phyloP scores from a whole-genome alignment of 345 rosid species.

The Boechera retrofracta region DNA sequence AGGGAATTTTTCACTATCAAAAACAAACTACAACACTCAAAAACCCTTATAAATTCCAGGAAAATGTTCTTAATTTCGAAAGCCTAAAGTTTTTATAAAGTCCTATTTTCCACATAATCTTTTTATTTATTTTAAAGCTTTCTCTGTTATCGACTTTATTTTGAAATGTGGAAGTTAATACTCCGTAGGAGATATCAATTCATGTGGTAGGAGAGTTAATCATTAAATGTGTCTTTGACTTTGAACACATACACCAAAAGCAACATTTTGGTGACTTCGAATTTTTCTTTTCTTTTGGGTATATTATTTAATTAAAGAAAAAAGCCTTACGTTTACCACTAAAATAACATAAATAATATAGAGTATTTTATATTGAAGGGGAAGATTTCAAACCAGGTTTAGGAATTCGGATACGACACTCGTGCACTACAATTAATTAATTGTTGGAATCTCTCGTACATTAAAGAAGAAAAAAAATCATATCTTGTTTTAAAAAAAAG shows the following conservation, averaged over 20 bases:
- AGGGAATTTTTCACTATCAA: too few species aligned
- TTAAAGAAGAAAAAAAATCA: neutral
- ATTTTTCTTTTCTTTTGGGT: neutral
- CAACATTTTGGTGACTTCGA: constrained; percentile 19
- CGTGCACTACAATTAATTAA: constrained; percentile 34
- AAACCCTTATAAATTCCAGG: too few species aligned
- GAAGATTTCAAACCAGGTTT: constrained; percentile 25
- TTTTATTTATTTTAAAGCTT: too few species aligned
- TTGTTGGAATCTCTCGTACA: neutral
- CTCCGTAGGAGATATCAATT: too few species aligned
- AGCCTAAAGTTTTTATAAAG: too few species aligned
- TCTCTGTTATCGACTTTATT: too few species aligned
- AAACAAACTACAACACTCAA: too few species aligned
- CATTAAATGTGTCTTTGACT: constrained; percentile 41
- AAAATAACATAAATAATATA: constrained; percentile 8
- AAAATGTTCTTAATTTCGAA: too few species aligned
- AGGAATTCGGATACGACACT: constrained; percentile 34
- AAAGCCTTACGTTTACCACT: constrained; percentile 1
- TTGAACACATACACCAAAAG: constrained; percentile 26
- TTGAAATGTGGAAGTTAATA: too few species aligned
- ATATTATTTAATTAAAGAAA: constrained; percentile 1
- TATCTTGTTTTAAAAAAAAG: neutral
- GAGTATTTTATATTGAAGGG: neutral
- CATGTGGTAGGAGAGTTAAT: constrained; percentile 18
- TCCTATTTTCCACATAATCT: too few species aligned